Conservation (phyloP, 2,329 filamentous ascomycete species). For the Neonectria punicea region DNA sequence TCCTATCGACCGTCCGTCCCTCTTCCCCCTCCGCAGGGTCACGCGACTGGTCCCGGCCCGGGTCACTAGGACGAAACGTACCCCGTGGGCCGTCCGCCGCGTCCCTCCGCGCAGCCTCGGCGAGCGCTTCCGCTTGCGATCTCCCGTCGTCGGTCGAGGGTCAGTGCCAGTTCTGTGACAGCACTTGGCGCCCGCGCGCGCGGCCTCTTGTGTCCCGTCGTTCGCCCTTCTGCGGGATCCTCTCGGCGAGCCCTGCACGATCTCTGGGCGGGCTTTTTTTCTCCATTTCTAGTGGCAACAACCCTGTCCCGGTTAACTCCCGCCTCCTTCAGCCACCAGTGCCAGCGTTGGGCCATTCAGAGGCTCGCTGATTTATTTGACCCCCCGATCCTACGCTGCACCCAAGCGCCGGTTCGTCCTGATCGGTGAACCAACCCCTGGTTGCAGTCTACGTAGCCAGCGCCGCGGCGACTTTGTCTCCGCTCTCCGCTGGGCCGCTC, state of each 20-base stretch:
- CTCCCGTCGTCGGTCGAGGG: too few relatives aligned
- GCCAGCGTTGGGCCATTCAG: constrained; percentile 14
- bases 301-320: neutral
- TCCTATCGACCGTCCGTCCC: neutral
- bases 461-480: neutral
- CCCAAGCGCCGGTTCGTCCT: neutral
- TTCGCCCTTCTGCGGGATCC: neutral
- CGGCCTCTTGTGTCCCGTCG: neutral
- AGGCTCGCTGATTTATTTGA: neutral
- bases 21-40: constrained; percentile 5
- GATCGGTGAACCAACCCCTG: neutral
- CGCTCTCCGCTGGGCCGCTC: constrained; percentile 24
- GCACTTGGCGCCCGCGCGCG: neutral
- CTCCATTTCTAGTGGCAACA: constrained; percentile 1
- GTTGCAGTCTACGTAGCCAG: neutral
- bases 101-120: neutral
- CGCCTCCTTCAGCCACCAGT: neutral
- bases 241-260: constrained; percentile 11
- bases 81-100: constrained; percentile 13
- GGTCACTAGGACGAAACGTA: constrained; percentile 16
- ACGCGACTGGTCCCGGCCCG: constrained; percentile 19
- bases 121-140: constrained; percentile 1
- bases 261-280: neutral
- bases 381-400: neutral
- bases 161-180: too few relatives aligned